Evolutionary conservation across 2,329 filamentous ascomycete genomes (phyloP), one percentile per base, ranked within the genome.

Genomic region (Parafenestella ontariensis): DNA sequence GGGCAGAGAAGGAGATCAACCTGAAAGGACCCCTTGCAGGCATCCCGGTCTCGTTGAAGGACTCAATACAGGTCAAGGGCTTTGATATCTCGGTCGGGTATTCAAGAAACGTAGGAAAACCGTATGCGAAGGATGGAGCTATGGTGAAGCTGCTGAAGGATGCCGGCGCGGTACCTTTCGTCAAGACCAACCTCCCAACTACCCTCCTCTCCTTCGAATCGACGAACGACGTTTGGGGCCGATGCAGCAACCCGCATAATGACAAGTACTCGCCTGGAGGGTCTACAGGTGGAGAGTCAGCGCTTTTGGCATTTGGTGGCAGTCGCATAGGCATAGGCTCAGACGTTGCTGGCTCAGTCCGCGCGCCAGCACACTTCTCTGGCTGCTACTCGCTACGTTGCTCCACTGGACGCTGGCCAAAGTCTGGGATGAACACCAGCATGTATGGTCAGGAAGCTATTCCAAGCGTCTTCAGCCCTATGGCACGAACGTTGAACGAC

Each of bases 381-480:
- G 93, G 93, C 8, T 91, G 94, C 72, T 97, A 96, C 76, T 89
- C 89, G 17, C 78, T 97, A 21, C 87, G 90, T 31, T 96, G 93
- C 77, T 93, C 90, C 3, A 96, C 91, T 1, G 93, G 94, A 1
- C 84, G 93, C 44, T 97, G 93, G 92, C 91, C 92, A 1, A 96
- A 96, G 75, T 83, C 86, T 37, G 92, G 92, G 9, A 87, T 92
- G 72, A 85, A 85, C 57, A 96, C 93, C 0, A 93, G 89, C 66
- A 96, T 96, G 92, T 87, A 90, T 0, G 94, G 94, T 0, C 92
- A 97, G 72, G 94, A 97, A 71, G 93, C 92, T 0, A 87, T 97
- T 28, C 87, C 91, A 0, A 91, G 89, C 59, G 92, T 96, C 18
- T 96, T 93, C 77, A 94, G 90, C 53, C 93, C 93, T 5, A 97